Base-by-base conservation (phyloP, 2,329 filamentous ascomycete species). In the Fusarium mundagurra region DNA sequence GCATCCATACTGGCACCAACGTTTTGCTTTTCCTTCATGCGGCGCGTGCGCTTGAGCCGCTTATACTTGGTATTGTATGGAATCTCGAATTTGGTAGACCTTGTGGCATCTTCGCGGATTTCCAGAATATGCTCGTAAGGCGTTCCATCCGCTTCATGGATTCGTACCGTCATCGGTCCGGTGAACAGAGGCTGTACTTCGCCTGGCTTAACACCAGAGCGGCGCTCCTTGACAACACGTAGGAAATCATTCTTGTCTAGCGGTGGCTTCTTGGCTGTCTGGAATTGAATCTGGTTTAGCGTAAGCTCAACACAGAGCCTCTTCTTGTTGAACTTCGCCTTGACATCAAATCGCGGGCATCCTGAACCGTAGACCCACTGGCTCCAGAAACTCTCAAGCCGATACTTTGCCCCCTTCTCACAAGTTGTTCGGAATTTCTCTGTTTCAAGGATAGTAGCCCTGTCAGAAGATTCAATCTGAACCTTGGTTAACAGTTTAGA, bases 41-140 rank as follows among this genome's bases (percentile, higher is more conserved):
- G 88, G 50, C 93, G 90, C 67, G 93, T 98, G 53, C 95, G 89
- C 86, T 99, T 99, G 6, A 99, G 88, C 14, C 97, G 92, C 85
- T 98, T 99, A 85, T 99, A 99, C 81, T 99, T 99, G 1, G 96
- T 99, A 78, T 98, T 98, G 84, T 99, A 99, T 1, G 96, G 95
- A 69, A 99, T 98, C 71, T 98, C 95, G 68, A 98, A 93, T 80
- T 93, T 96, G 31, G 87, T 88, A 3, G 85, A 86, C 76, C 93
- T 94, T 6, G 93, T 94, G 20, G 91, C 89, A 34, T 92, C 92
- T 76, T 98, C 95, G 69, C 95, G 95, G 80, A 99, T 97, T 78
- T 98, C 94, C 38, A 98, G 92, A 72, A 98, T 98, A 80, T 99
- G 96, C 81, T 99, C 96, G 80, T 99, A 99, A 6, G 96, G 96